Evolutionary conservation across 495 filamentous ascomycete genomes (phyloP), one percentile per base, ranked within the genome.

Genomic region (Neurospora intermedia): DNA sequence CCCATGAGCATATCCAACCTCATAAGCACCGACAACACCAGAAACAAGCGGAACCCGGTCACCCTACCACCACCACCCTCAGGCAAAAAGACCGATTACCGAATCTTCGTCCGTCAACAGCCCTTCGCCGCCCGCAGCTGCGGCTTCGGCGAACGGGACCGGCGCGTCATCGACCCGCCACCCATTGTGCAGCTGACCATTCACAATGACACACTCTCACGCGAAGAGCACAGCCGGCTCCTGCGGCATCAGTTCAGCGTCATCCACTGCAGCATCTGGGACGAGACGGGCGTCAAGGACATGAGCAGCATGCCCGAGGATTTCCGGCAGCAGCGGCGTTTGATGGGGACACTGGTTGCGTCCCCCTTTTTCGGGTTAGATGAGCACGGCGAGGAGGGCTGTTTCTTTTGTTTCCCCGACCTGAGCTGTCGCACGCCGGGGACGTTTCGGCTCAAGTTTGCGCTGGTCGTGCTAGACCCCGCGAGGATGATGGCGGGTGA

Each of bases 341-440:
- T 95, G 48, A 94, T 93, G 91, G 92, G 92, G 39, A 93, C 91
- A 15, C 81, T 94, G 31, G 92, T 94, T 71, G 84, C 93, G 74
- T 88, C 89, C 43, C 87, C 94, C 72, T 91, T 95, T 78, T 85
- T 93, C 39, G 88, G 91, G 31, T 81, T 85, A 27, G 89, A 92
- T 77, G 90, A 91, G 80, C 83, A 88, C 71, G 86, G 87, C 70
- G 78, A 88, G 70, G 89, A 92, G 69, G 91, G 91, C 6, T 92
- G 90, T 79, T 99, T 98, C 83, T 99, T 97, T 82, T 93, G 93
- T 74, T 99, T 99, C 78, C 92, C 94, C 0, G 96, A 99, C 79
- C 88, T 99, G 6, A 97, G 93, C 9, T 94, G 96, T 75, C 90
- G 96, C 20, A 94, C 92, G 1, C 92, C 93, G 13, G 96, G 96